Base-by-base conservation (phyloP, 208 protist genomes). In the Acanthamoeba culbertsoni region DNA sequence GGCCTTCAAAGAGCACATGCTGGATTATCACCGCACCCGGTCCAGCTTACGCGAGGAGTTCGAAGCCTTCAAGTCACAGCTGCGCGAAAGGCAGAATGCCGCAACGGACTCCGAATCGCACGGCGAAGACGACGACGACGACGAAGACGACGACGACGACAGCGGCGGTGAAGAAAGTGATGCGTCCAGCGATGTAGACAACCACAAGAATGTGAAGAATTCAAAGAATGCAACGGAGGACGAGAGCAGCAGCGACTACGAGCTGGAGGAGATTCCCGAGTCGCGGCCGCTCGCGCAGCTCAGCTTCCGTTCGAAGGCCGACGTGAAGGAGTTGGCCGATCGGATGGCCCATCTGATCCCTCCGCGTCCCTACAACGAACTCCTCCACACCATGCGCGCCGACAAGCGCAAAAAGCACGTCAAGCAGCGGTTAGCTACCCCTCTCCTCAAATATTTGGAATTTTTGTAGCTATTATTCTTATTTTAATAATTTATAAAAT, bases 1-100 rank as follows among this genome's bases (percentile, higher is more conserved):
- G 35, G 89, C 89, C n/a, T 84, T 93, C 40, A 93, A 93, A 3
- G 35, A 93, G 3, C 89, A 93, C 89, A 20, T 89, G 42, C 46
- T 63, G 42, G 42, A 26, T 18, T 89, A 89, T 26, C 79, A 89
- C 6, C 42, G 40, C 1, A 23, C 57, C 8, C 79, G 63, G 79
- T 16, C 23, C 14, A 37, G 63, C 23, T 37, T 89, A 23, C 40
- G 63, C 35, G 46, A 18, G 26, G 55, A 89, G 40, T 82, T 82
- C 40, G 71, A 82, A 18, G 33, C 35, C 48, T 48, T 89, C 35
- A 42, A 48, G 23, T 42, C 51, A 10, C 31, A 20, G 40, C 35
- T 89, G 28, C 3, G 31, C 33, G 14, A 63, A n/a, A 31, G 57
- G 1, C 46, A 89, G 35, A 26, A 6, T 14, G 20, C 7, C 82